Evolutionary conservation across 345 rosid genomes (phyloP), one percentile per base, ranked within the genome.

Genomic region (Eucalyptus tenuipes): DNA sequence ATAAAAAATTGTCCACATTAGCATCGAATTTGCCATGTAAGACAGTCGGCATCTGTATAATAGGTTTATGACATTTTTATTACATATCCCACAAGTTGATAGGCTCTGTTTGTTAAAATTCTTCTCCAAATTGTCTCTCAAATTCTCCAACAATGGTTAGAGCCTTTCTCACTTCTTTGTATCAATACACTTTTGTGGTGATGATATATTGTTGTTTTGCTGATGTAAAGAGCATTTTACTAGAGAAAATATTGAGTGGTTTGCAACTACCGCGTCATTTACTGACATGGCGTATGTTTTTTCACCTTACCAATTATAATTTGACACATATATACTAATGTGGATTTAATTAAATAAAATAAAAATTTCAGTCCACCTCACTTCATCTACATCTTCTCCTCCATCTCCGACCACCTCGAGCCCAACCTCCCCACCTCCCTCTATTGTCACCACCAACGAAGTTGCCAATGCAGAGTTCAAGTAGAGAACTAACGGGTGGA

Each of bases 41-140:
- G 24, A 68, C 0, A 8, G 7, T 2, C 22, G 1, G 4, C 2
- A 18, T 68, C 12, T 11, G 1, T 37, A 9, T 18, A 71, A 71
- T 71, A 71, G 2, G 1, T 71, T 33, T 17, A 71, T 6, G 25
- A 17, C 13, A 7, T 33, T 33, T 71, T 33, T 20, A 11, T 22
- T 33, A 71, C 40, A 17, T 5, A 71, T 71, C 22, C 24, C 44
- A 33, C 81, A 17, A 68, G 24, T 33, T 68, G 6, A 68, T 33
- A 8, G 24, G 42, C 44, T 68, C 6, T 2, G 2, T 68, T 68
- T 31, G 42, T 68, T 31, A 40, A 68, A 33, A 71, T 71, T 71
- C 81, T 71, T 18, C 44, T 33, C 81, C 44, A 71, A 71, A 17
- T 71, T 33, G 7, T 71, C 44, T 68, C 40, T 68, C 79, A 31